Conservation (phyloP, 2,329 filamentous ascomycete species). For the Trichoderma harzianum region DNA sequence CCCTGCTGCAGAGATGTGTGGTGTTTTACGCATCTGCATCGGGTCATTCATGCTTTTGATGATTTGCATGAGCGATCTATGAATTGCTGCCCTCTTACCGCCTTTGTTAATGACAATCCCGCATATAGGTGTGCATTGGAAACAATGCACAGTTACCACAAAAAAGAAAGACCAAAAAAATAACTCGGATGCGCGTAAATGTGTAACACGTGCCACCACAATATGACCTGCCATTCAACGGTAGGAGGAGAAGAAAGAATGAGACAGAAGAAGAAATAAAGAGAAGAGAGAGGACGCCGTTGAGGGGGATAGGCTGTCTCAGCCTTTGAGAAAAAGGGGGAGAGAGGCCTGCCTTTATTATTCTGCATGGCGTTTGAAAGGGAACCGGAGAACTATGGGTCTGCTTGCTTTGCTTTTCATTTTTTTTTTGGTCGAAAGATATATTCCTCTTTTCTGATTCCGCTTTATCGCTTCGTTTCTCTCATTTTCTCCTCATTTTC, state of each 20-base stretch:
- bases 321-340: conserved; percentile 15
- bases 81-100: conserved; percentile 30
- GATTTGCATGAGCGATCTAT: conserved; percentile 52
- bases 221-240: conserved; percentile 11
- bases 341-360: conserved; percentile 23
- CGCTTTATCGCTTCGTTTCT: conserved; percentile 20
- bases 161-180: neutral
- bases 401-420: conserved; percentile 21
- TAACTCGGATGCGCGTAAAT: neutral
- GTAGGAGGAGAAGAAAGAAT: conserved; percentile 13
- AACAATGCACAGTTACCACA: neutral
- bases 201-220: conserved; percentile 9
- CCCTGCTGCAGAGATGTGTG: conserved; percentile 17
- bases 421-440: conserved; percentile 21
- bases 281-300: neutral
- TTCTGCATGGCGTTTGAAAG: conserved; percentile 35
- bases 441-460: conserved; percentile 20
- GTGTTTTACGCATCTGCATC: conserved; percentile 31
- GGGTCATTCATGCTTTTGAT: conserved; percentile 37
- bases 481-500: conserved; percentile 23
- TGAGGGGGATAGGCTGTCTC: conserved; percentile 21
- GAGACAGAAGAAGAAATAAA: neutral
- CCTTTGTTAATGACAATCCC: conserved; percentile 20
- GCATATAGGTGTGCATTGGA: conserved; percentile 12
- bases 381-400: conserved; percentile 20